Conservation (phyloP, 495 filamentous ascomycete species). For the Pyrenula massariospora region DNA sequence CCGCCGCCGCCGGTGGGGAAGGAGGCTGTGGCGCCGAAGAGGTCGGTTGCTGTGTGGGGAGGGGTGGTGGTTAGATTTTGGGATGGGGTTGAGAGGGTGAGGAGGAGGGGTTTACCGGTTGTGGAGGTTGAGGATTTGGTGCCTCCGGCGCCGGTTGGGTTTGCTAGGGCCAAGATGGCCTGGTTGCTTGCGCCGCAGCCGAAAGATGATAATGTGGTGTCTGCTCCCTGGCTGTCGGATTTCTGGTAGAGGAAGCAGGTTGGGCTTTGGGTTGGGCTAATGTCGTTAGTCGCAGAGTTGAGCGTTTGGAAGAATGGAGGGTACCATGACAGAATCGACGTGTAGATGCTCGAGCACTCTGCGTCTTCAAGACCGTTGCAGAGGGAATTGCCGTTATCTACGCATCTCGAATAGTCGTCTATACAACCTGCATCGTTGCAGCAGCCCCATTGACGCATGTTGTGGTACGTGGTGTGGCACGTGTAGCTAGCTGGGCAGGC, state of each 20-base stretch:
- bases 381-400: not conserved
- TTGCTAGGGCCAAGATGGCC: not conserved
- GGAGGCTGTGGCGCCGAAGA: not conserved
- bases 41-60: not conserved
- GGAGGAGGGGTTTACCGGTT: not conserved
- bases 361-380: not conserved
- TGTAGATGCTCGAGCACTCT: not conserved
- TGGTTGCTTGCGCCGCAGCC: not conserved
- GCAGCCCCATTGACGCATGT: not conserved
- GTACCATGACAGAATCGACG: not conserved
- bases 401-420: not conserved
- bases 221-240: not conserved
- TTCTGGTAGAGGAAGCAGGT: not conserved
- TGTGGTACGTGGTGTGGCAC: not conserved
- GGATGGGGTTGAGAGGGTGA: not conserved
- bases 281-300: not conserved
- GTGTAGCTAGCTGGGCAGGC: not conserved
- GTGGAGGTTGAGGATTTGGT: not conserved
- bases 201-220: not conserved
- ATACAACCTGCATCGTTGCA: not conserved
- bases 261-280: not conserved
- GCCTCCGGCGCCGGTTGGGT: not conserved
- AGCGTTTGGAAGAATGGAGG: not conserved
- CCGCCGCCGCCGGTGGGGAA: not conserved
- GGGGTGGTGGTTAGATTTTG: not conserved